A percentile compares a stretch with the other conserved stretches of the same genome.
These are phyloP conservation scores for Pterocarpus santalinus DNA, from an alignment of 306 rosid genomes.

Conservation along the genomic window DNA sequence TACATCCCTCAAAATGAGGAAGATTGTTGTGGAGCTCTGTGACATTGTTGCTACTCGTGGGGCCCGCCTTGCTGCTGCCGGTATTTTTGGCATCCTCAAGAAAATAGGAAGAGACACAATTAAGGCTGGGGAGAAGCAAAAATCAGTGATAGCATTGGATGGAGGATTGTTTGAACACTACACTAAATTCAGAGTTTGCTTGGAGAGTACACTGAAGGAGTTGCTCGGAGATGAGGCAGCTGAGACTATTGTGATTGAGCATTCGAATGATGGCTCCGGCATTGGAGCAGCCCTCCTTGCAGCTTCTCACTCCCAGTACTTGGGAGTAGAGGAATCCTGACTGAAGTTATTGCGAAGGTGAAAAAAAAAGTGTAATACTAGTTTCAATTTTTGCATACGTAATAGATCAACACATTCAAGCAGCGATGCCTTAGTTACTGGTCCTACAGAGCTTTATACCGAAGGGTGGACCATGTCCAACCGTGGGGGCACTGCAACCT, in stretches of 20 bases:
- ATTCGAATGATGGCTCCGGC: constrained; percentile 92
- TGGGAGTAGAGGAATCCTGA: constrained; percentile 70
- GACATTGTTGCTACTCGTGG: constrained; percentile 87
- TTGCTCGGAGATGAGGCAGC: constrained; percentile 83
- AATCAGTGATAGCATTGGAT: constrained; percentile 82
- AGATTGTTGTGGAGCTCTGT: constrained; percentile 68
- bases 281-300: constrained; percentile 95
- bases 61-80: constrained; percentile 89
- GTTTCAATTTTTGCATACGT: constrained; percentile 48
- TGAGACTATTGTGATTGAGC: constrained; percentile 66
- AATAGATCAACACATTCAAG: constrained; percentile 50
- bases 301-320: constrained; percentile 91
- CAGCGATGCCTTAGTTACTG: constrained; percentile 53
- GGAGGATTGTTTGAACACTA: constrained; percentile 95
- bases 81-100: constrained; percentile 86
- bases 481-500: constrained; percentile 42
- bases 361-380: constrained; percentile 46
- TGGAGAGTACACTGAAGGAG: constrained; percentile 82
- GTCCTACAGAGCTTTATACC: constrained; percentile 44
- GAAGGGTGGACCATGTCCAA: constrained; percentile 42
- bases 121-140: constrained; percentile 82
- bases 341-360: constrained; percentile 41
- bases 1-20: constrained; percentile 80
- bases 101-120: constrained; percentile 86
- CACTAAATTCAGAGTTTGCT: constrained; percentile 69